Base-by-base conservation (phyloP, 2,329 filamentous ascomycete species). In the Cytospora mali region DNA sequence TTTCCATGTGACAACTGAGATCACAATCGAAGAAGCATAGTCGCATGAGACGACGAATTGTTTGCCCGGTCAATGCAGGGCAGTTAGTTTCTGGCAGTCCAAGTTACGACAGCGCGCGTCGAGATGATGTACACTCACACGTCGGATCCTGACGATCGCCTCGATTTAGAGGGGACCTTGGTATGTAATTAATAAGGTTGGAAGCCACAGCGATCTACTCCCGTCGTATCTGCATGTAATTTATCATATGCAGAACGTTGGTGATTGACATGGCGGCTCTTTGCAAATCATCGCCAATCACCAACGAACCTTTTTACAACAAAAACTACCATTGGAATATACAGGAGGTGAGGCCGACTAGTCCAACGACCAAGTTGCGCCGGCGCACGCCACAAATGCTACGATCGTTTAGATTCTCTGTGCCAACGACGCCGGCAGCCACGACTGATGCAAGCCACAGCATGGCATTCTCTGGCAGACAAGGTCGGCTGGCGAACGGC, bases 61-160 rank as follows among this genome's bases (percentile, higher is more conserved):
- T 46, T 14, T 33, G 25, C 14, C 13, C 31, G n/a, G 33, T 29
- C 18, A 52, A 42, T 52, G 50, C 27, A 42, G 57, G 33, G 35
- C 50, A 28, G n/a, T 27, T 33, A 39, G 9, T 46, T 13, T n/a
- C n/a, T 46, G 42, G n/a, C n/a, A n/a, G 1, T 23, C 13, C n/a
- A 59, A 14, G 49, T 59, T 53, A 57, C 62, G 35, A 31, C 62
- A 61, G 58, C 62, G 35, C 35, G 46, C 42, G 62, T 56, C 53
- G 53, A 57, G 28, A 50, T 50, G 10, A 61, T 56, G 57, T 54
- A 58, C 35, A 31, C 48, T 28, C 48, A 42, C 33, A 21, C 35
- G 21, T 16, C 33, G 57, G 50, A 25, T 48, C 48, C 4, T 50
- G 58, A 56, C 31, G 53, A 61, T 61, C 58, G 27, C 27, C 51